phyloP scores from a whole-genome alignment of 148 eudicot species.

The Cornus controversa region DNA sequence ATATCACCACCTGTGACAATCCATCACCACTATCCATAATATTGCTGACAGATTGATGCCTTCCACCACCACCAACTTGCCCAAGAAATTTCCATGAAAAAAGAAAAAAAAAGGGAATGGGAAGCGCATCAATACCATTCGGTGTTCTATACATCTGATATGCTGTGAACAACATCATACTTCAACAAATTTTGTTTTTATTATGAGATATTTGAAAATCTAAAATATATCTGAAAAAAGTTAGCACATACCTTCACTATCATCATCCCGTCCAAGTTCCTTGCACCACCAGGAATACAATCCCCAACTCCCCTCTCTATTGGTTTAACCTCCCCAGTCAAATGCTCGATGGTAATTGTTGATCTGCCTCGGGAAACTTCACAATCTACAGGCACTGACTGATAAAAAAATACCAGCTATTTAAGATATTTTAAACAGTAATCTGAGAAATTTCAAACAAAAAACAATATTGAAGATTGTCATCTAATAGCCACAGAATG shows the following conservation, averaged over 20 bases:
- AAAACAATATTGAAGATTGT: neutral
- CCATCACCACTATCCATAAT: neutral
- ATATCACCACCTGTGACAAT: no score
- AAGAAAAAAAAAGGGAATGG: neutral
- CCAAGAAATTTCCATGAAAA: neutral
- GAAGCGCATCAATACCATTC: neutral
- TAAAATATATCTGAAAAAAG: neutral
- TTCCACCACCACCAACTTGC: neutral
- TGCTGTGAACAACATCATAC: neutral
- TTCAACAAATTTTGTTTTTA: neutral
- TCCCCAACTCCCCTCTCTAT: conserved; percentile 73
- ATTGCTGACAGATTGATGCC: neutral
- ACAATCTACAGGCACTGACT: conserved; percentile 99
- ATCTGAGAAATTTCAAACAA: neutral
- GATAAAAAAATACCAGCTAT: conserved; percentile 26
- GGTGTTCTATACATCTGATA: neutral
- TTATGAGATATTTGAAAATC: neutral
- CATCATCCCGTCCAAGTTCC: conserved; percentile 98
- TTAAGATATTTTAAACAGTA: neutral
- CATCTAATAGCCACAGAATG: neutral
- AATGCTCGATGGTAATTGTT: conserved; percentile 91
- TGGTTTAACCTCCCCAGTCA: conserved; percentile 97
- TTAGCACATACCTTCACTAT: conserved; percentile 64
- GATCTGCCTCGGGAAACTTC: conserved; percentile 90
- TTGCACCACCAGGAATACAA: conserved; percentile 93